Percentiles rank a stretch among this genome's conserved stretches.
phyloP scores from a whole-genome alignment of 805 yeast genomes.

The Barnettozyma sp. region DNA sequence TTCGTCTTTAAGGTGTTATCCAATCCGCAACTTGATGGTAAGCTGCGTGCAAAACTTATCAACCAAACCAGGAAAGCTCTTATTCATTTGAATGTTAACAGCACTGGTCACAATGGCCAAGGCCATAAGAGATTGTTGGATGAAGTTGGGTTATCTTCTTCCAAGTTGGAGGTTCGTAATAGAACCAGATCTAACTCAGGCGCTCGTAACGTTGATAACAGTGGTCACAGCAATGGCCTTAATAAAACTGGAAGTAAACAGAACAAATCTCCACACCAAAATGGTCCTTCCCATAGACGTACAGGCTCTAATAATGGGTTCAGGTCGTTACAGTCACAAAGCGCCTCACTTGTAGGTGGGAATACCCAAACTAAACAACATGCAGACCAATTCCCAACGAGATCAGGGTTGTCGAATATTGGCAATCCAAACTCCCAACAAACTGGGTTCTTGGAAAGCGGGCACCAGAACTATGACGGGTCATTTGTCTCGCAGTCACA shows the following conservation, averaged over 20 bases:
- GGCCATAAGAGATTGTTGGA: conserved; percentile 84
- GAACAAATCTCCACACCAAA: conserved; percentile 19
- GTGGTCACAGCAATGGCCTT: background rate
- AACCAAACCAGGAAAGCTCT: conserved; percentile 58
- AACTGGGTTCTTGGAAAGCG: conserved; percentile 5
- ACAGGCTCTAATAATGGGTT: conserved; percentile 7
- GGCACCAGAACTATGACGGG: conserved; percentile 3
- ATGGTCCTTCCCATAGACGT: conserved; percentile 11
- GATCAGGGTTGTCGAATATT: background rate
- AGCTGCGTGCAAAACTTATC: conserved; percentile 49
- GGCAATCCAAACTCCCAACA: conserved; percentile 4
- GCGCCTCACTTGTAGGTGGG: background rate
- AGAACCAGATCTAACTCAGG: conserved; percentile 22
- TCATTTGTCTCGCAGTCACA: conserved; percentile 2
- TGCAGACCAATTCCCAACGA: conserved; percentile 3
- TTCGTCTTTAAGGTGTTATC: conserved; percentile 77
- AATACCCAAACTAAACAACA: conserved; percentile 1
- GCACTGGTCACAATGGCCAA: conserved; percentile 38
- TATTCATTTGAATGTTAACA: conserved; percentile 47
- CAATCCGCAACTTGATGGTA: conserved; percentile 56
- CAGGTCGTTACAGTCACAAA: conserved; percentile 6
- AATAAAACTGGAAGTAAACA: conserved; percentile 12
- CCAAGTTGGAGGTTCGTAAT: conserved; percentile 16
- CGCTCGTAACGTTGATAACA: conserved; percentile 9
- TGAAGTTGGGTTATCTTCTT: conserved; percentile 64